phyloP scores from a whole-genome alignment of 2,329 filamentous ascomycete species.

The Cercospora sp. region DNA sequence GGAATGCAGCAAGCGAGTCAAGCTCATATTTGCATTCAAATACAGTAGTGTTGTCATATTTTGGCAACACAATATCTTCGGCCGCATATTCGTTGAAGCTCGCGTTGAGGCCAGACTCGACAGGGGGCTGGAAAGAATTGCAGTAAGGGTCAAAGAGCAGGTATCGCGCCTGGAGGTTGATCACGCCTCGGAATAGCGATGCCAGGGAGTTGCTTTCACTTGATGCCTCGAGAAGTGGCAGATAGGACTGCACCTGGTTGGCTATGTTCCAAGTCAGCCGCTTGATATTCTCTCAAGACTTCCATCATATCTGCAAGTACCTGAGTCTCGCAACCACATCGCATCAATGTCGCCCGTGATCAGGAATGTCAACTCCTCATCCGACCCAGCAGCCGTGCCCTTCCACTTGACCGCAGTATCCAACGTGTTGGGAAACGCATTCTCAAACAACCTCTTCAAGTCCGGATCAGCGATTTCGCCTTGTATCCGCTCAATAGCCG shows the following conservation, averaged over 20 bases:
- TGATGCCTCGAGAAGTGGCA: constrained; percentile 60
- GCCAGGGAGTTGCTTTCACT: constrained; percentile 61
- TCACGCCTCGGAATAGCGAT: constrained; percentile 67
- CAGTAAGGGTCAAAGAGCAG: constrained; percentile 60
- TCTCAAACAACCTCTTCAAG: constrained; percentile 69
- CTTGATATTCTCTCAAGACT: not conserved
- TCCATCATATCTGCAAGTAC: not conserved
- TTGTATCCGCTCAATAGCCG: constrained; percentile 38
- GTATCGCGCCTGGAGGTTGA: constrained; percentile 71
- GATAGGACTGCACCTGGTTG: constrained; percentile 71
- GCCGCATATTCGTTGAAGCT: constrained; percentile 44
- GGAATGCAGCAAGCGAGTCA: constrained; percentile 54
- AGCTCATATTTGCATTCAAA: constrained; percentile 59
- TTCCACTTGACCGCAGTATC: constrained; percentile 73
- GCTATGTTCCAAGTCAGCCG: constrained; percentile 39
- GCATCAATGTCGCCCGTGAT: constrained; percentile 62
- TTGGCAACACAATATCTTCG: constrained; percentile 47
- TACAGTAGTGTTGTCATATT: constrained; percentile 47
- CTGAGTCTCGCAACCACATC: constrained; percentile 54
- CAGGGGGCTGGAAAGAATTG: constrained; percentile 56
- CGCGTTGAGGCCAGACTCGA: constrained; percentile 48
- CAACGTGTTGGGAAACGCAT: constrained; percentile 72
- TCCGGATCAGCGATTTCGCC: constrained; percentile 54
- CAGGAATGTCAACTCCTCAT: constrained; percentile 65
- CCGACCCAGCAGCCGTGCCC: constrained; percentile 49